Evolutionary conservation across 2,329 filamentous ascomycete genomes (phyloP).

Genomic region (Fusarium paranaense): DNA sequence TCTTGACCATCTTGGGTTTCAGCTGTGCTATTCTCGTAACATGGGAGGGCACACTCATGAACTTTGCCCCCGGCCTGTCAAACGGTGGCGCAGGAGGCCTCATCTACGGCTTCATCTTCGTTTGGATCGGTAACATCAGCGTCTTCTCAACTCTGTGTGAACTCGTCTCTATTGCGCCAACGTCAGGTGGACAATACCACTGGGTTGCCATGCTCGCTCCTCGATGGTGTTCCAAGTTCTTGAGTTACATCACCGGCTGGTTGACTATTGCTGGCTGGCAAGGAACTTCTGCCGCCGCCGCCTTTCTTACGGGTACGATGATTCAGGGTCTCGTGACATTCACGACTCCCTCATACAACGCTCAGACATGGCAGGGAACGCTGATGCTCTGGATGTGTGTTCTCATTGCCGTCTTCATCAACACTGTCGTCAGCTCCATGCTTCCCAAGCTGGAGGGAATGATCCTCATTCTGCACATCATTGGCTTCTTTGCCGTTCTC

Average conservation of each 20-base stretch:
- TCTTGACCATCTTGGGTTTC: constrained; percentile 42
- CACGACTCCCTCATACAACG: constrained; percentile 28
- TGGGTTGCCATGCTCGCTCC: constrained; percentile 43
- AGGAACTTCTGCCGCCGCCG: constrained; percentile 38
- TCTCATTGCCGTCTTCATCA: constrained; percentile 55
- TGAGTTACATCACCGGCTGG: constrained; percentile 45
- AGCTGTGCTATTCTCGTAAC: constrained; percentile 44
- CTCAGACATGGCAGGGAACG: constrained; percentile 44
- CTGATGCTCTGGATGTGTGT: constrained; percentile 53
- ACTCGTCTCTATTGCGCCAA: constrained; percentile 40
- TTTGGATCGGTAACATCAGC: constrained; percentile 57
- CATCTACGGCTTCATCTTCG: constrained; percentile 64
- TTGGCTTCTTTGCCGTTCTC: constrained; percentile 58
- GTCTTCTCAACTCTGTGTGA: constrained; percentile 40
- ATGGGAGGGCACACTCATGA: constrained; percentile 44
- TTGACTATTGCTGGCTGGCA: constrained; percentile 44
- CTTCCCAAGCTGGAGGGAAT: constrained; percentile 55
- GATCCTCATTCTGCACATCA: constrained; percentile 56
- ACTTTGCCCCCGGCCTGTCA: constrained; percentile 39
- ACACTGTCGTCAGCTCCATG: constrained; percentile 46
- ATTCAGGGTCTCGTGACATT: constrained; percentile 41
- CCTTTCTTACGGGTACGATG: constrained; percentile 42
- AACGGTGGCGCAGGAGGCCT: constrained; percentile 51
- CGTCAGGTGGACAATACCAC: constrained; percentile 39
- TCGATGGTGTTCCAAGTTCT: constrained; percentile 44